Base-by-base conservation (phyloP, 2,329 filamentous ascomycete genomes). In the Cladosporium sp. region DNA sequence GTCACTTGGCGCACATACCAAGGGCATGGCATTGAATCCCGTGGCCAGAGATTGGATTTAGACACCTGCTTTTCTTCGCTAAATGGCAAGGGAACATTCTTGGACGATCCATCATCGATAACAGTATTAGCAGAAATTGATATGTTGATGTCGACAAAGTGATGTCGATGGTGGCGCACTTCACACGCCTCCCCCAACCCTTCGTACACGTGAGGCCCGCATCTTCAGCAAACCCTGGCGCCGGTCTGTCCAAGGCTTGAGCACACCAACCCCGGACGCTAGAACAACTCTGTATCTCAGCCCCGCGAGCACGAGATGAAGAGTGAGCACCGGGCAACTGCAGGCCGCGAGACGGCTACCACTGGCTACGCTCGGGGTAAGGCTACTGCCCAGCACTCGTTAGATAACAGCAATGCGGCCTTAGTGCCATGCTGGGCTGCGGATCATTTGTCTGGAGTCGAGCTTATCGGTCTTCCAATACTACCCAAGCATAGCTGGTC, bases 331-430 rank as follows among this genome's bases (percentile, higher is more conserved):
- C 28, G 29, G 31, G 18, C 26, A 18, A 46, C 46, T 14, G 29
- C 59, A 23, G 3, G 35, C n/a, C 49, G 31, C n/a, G 28, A 44
- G 23, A n/a, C 61, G 61, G 61, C 50, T 63, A 63, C 8, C 26
- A 44, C 50, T 63, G 61, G 61, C 50, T 63, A 63, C 35, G 61
- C 18, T 55, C 61, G 61, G 61, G 50, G 61, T 35, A 63, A 56
- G 61, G 35, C 23, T 28, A 21, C n/a, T 31, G 61, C 61, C 50
- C 61, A 63, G 61, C 23, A 21, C n/a, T 53, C 46, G 46, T 53
- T 37, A 53, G 59, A 62, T 37, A 62, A 62, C 28, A 50, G 29
- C n/a, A 44, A 29, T 46, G 35, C 56, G 56, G 56, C 56, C 23
- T 59, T 46, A 59, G 23, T 28, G 23, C 10, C 8, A 55, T 55